A percentile compares a stretch with the other conserved stretches of the same genome.
These are phyloP conservation scores for Lachnellula cervina DNA, from an alignment of 2,329 filamentous ascomycete species.

Conservation along the genomic window DNA sequence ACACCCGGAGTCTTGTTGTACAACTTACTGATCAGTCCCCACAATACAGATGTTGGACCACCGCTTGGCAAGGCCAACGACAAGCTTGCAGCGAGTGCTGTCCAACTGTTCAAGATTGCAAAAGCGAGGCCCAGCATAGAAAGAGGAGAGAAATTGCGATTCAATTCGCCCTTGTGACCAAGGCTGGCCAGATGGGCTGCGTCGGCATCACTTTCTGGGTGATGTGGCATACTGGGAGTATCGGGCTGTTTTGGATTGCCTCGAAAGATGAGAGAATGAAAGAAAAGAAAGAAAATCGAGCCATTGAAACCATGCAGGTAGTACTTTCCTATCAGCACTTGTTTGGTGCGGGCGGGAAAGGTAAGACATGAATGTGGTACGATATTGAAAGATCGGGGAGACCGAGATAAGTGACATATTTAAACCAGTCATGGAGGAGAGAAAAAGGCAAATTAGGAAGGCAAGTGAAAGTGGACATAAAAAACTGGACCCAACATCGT, in stretches of 20 bases:
- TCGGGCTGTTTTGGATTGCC: not conserved
- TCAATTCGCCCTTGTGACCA: constrained; percentile 45
- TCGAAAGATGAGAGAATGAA: too few species aligned
- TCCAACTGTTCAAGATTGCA: constrained; percentile 54
- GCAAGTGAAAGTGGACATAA: not conserved
- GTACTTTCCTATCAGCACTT: not conserved
- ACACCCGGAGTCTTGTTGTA: constrained; percentile 34
- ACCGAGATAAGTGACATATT: not conserved
- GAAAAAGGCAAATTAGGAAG: not conserved
- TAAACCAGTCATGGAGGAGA: not conserved
- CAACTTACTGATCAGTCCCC: constrained; percentile 56
- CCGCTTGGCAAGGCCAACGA: constrained; percentile 61
- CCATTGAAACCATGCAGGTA: not conserved
- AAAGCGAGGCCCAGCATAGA: constrained; percentile 57
- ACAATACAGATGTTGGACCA: constrained; percentile 66
- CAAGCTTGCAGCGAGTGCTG: constrained; percentile 42
- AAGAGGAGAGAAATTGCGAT: constrained; percentile 49
- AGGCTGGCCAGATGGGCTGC: constrained; percentile 46
- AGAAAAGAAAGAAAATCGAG: too few species aligned
- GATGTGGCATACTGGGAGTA: not conserved
- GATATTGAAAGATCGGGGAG: not conserved
- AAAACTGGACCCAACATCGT: not conserved
- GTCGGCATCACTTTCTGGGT: constrained; percentile 12
- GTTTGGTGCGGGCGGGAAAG: not conserved
- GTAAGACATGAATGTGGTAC: too few species aligned